Conservation (phyloP, 2,329 filamentous ascomycete genomes). For the Escovopsis sp. region DNA sequence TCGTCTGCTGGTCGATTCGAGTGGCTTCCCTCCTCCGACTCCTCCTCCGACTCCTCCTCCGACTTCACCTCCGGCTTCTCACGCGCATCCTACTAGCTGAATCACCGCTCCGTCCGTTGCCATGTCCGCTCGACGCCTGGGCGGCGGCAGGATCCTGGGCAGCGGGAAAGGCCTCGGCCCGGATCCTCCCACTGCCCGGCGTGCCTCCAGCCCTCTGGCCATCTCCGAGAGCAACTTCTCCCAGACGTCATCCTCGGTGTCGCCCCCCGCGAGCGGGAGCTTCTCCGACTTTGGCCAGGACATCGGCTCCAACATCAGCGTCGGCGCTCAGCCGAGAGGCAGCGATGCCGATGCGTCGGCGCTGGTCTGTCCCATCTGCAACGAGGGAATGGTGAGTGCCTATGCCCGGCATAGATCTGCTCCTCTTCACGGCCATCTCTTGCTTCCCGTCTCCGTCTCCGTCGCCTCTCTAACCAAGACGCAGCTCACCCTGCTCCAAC, state of each 20-base stretch:
- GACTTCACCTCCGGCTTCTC: neutral
- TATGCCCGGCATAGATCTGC: no score
- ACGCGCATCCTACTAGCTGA: neutral
- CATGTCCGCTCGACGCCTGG: conserved; percentile 79
- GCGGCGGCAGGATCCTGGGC: conserved; percentile 82
- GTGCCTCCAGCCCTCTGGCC: conserved; percentile 34
- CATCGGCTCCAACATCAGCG: conserved; percentile 64
- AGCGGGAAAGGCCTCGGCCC: conserved; percentile 72
- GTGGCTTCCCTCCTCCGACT: conserved; percentile 2
- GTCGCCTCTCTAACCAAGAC: neutral
- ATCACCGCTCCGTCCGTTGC: conserved; percentile 3
- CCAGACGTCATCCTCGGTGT: conserved; percentile 55
- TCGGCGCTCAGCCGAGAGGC: conserved; percentile 41
- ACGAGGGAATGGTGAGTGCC: conserved; percentile 76
- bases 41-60: neutral
- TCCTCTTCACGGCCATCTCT: neutral
- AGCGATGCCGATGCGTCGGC: conserved; percentile 35
- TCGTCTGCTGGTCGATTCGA: conserved; percentile 14
- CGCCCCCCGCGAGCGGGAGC: conserved; percentile 44
- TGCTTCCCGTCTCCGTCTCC: neutral
- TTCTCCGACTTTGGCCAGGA: conserved; percentile 62
- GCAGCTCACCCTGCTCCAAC: conserved; percentile 77
- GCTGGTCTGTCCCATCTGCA: conserved; percentile 93
- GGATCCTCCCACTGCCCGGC: conserved; percentile 29
- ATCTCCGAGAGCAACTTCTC: conserved; percentile 62